Evolutionary conservation across 2,329 filamentous ascomycete genomes (phyloP).

Genomic region (Camillea tinctor): DNA sequence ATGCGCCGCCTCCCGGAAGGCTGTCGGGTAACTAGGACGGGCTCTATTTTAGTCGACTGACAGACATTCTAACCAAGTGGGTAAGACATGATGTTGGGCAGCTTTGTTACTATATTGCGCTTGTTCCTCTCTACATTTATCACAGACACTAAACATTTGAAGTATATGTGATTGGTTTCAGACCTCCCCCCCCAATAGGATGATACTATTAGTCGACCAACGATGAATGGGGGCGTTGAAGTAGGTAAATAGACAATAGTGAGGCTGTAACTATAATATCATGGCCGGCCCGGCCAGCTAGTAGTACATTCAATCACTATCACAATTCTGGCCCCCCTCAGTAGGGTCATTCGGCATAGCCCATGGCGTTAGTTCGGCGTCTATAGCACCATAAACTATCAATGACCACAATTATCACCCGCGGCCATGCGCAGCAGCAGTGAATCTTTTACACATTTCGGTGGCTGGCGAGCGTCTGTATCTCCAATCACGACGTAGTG

Average conservation of each 20-base stretch:
- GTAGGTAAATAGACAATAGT: not conserved
- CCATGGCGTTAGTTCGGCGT: not conserved
- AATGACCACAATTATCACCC: not conserved
- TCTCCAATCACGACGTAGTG: conserved; percentile 1
- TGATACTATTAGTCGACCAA: not conserved
- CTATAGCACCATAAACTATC: not conserved
- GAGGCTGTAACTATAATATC: not conserved
- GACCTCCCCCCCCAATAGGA: not conserved
- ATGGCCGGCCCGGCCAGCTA: not conserved
- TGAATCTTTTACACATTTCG: not conserved
- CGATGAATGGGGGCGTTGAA: not conserved
- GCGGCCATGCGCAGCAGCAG: not conserved
- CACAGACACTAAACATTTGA: not conserved
- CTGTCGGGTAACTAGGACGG: not conserved
- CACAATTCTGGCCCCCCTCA: not conserved
- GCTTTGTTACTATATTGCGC: not conserved
- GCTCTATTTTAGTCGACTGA: conserved; percentile 1
- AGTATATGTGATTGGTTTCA: not conserved
- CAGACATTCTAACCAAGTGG: not conserved
- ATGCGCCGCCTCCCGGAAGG: not conserved
- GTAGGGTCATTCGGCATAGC: not conserved
- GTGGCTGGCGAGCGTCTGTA: not conserved
- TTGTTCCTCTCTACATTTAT: not conserved
- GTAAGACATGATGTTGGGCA: not conserved
- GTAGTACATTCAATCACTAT: not conserved